Conservation (phyloP, 106 monocot species). For the Allium fistulosum region DNA sequence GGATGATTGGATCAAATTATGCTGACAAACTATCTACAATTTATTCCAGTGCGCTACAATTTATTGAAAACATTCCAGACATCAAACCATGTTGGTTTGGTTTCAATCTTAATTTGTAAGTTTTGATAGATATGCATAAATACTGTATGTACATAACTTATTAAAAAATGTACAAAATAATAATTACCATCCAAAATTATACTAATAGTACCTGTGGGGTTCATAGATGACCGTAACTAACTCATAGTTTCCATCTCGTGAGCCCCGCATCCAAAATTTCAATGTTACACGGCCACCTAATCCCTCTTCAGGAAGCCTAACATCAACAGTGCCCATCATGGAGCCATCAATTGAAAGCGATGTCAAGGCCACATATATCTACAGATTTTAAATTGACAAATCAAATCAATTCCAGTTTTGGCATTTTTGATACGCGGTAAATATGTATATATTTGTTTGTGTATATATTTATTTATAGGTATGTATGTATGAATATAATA, state of each 20-base stretch:
- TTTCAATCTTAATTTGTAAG: too few species aligned
- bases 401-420: background rate
- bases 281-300: slow-evolving; percentile 69
- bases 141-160: too few species aligned
- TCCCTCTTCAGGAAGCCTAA: slow-evolving; percentile 81
- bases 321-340: slow-evolving; percentile 79
- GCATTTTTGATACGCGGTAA: background rate
- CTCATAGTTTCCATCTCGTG: slow-evolving; percentile 41
- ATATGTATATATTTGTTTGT: background rate
- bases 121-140: too few species aligned
- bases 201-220: slow-evolving; percentile 63
- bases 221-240: slow-evolving; percentile 91
- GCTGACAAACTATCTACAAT: too few species aligned
- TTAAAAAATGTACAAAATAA: too few species aligned
- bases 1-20: too few species aligned
- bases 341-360: slow-evolving; percentile 70
- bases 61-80: too few species aligned
- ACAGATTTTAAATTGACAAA: slow-evolving; percentile 14
- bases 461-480: background rate
- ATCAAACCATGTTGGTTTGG: too few species aligned
- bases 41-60: too few species aligned
- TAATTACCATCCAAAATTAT: too few species aligned
- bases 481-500: too few species aligned
- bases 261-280: slow-evolving; percentile 67
- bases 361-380: slow-evolving; percentile 57